phyloP scores from a whole-genome alignment of 2,329 filamentous ascomycete genomes.

The Atkinsonella hypoxylon region DNA sequence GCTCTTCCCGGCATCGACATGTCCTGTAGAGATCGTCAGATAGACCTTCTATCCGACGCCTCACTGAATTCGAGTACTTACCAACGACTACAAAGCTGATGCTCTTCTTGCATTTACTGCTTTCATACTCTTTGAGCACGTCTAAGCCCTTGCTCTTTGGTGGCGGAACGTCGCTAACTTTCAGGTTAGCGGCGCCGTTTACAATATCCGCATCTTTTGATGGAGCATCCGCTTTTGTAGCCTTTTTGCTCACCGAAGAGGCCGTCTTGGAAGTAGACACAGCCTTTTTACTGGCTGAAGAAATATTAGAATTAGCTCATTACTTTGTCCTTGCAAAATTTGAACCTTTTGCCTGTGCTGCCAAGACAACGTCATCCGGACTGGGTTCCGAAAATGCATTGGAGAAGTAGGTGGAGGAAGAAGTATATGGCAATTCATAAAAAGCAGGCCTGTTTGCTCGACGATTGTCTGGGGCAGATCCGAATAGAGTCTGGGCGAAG shows the following conservation, averaged over 20 bases:
- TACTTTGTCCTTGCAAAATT: constrained; percentile 38
- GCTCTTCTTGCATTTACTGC: constrained; percentile 61
- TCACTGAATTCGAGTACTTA: constrained; percentile 27
- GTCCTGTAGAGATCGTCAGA: constrained; percentile 44
- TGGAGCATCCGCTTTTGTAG: constrained; percentile 24
- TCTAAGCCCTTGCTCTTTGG: constrained; percentile 70
- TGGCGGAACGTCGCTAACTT: constrained; percentile 40
- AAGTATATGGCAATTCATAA: constrained; percentile 37
- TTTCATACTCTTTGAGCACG: constrained; percentile 70
- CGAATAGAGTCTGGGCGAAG: constrained; percentile 44
- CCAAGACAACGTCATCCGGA: constrained; percentile 79
- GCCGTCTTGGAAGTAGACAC: constrained; percentile 23
- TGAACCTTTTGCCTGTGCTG: constrained; percentile 85
- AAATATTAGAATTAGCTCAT: constrained; percentile 40
- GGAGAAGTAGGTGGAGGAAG: constrained; percentile 35
- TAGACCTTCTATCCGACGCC: not conserved
- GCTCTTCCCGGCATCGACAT: constrained; percentile 96
- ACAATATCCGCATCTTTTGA: constrained; percentile 15
- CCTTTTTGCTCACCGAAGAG: constrained; percentile 21
- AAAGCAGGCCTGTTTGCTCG: constrained; percentile 19
- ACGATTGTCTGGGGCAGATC: constrained; percentile 22
- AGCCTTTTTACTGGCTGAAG: constrained; percentile 41
- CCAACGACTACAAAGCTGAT: constrained; percentile 90
- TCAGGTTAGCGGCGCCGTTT: constrained; percentile 21
- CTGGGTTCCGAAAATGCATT: constrained; percentile 73